Evolutionary conservation across 306 rosid species (phyloP).

Genomic region (Cicer judaicum): DNA sequence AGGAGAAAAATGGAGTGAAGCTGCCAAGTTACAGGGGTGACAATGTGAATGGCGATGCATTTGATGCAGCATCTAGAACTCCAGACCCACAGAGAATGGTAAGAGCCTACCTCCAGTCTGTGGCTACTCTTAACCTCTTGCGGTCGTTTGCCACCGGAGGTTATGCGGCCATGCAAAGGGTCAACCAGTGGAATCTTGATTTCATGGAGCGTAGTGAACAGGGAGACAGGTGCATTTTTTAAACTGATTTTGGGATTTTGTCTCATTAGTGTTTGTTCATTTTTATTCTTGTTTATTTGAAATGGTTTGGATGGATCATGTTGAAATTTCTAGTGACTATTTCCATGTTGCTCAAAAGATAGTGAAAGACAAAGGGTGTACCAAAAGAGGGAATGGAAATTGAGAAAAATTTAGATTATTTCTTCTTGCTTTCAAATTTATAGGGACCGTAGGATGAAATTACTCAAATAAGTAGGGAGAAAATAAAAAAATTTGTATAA

Average conservation of each 20-base stretch:
- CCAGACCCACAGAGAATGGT: slow-evolving; percentile 63
- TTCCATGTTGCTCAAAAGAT: slow-evolving; percentile 25
- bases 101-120: slow-evolving; percentile 61
- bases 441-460: not conserved
- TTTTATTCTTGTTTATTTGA: not conserved
- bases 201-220: slow-evolving; percentile 56
- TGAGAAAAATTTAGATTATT: not conserved
- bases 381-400: slow-evolving; percentile 13
- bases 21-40: slow-evolving; percentile 65
- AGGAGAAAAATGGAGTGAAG: slow-evolving; percentile 56
- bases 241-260: slow-evolving; percentile 13
- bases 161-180: slow-evolving; percentile 62
- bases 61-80: slow-evolving; percentile 49
- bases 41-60: slow-evolving; percentile 57
- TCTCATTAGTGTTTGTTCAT: not conserved
- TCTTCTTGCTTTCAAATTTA: slow-evolving; percentile 7
- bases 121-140: slow-evolving; percentile 57
- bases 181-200: slow-evolving; percentile 53
- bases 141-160: slow-evolving; percentile 63
- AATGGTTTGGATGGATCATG: slow-evolving; percentile 1
- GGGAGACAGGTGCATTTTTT: slow-evolving; percentile 45
- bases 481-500: slow-evolving; percentile 8
- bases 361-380: not conserved
- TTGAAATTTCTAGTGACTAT: slow-evolving; percentile 19
- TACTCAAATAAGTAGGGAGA: not conserved